Evolutionary conservation across 495 filamentous ascomycete species (phyloP).

Genomic region (Neurospora sp.): DNA sequence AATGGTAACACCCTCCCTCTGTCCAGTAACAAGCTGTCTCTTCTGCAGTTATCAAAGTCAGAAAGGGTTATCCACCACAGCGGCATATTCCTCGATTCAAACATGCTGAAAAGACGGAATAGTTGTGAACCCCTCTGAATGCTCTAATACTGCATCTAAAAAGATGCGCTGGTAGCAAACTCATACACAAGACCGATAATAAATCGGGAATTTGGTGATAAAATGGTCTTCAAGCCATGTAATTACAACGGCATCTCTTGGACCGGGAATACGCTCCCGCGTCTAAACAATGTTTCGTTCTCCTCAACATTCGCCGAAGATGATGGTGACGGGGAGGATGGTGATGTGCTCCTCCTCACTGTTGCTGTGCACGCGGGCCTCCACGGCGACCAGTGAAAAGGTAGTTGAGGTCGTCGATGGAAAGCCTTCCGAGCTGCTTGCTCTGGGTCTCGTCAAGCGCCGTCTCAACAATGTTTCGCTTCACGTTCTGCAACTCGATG

Average conservation of each 20-base stretch:
- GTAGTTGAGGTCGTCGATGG: slow-evolving; percentile 53
- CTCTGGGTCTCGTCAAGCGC: slow-evolving; percentile 75
- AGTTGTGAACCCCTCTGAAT: not conserved
- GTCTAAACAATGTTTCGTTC: not conserved
- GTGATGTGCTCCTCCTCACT: not conserved
- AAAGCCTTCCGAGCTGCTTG: slow-evolving; percentile 52
- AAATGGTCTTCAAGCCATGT: not conserved
- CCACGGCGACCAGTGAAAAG: slow-evolving; percentile 46
- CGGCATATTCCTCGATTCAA: not conserved
- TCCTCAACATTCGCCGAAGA: not conserved
- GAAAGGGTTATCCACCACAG: not conserved
- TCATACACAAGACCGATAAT: not conserved
- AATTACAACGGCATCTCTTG: not conserved
- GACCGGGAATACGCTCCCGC: not conserved
- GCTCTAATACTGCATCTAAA: not conserved
- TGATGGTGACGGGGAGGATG: not conserved
- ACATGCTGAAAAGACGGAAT: not conserved
- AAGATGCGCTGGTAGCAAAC: not conserved
- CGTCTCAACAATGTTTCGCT: slow-evolving; percentile 64
- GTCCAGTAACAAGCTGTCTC: not conserved
- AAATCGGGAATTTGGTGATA: not conserved
- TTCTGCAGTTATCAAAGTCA: not conserved
- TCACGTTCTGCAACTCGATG: slow-evolving; percentile 71
- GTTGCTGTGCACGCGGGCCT: not conserved
- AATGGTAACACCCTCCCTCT: not conserved